phyloP scores from a whole-genome alignment of 1,284 basidiomycete species.

The Trichosporon sp. region DNA sequence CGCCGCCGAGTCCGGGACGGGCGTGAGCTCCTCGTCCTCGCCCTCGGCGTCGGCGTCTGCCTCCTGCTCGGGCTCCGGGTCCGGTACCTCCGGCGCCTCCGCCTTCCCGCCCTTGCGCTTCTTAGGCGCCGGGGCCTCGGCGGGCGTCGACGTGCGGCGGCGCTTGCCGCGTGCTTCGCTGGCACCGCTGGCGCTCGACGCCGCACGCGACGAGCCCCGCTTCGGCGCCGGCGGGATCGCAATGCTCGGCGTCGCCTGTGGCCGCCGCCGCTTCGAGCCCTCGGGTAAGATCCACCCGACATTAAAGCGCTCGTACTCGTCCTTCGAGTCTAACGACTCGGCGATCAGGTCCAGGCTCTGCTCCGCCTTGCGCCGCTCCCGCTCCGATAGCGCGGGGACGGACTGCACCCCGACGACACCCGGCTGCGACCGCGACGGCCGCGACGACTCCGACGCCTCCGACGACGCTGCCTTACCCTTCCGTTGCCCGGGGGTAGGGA shows the following conservation, averaged over 20 bases:
- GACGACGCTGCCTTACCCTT: not conserved
- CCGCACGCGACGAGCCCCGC: not conserved
- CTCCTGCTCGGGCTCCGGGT: not conserved
- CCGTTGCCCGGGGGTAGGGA: too few relatives aligned
- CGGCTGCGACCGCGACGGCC: slow-evolving; percentile 20
- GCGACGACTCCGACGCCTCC: slow-evolving; percentile 8
- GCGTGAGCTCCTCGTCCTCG: slow-evolving; percentile 34
- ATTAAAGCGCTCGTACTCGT: slow-evolving; percentile 78
- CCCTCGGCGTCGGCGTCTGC: slow-evolving; percentile 42
- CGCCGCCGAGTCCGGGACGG: slow-evolving; percentile 11
- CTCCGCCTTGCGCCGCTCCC: slow-evolving; percentile 43
- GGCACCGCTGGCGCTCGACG: not conserved
- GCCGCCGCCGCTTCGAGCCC: slow-evolving; percentile 55
- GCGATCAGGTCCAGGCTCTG: slow-evolving; percentile 52
- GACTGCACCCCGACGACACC: slow-evolving; percentile 42
- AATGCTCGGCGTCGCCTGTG: not conserved
- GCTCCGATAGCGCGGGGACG: slow-evolving; percentile 44
- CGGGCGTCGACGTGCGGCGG: not conserved
- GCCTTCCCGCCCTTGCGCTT: slow-evolving; percentile 29
- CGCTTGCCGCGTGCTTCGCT: not conserved
- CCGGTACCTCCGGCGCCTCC: slow-evolving; percentile 30
- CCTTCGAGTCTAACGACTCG: slow-evolving; percentile 63
- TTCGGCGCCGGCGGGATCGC: not conserved
- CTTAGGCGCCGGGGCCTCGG: not conserved
- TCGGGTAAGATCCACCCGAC: slow-evolving; percentile 82